Conservation (phyloP, 2,329 filamentous ascomycete species). For the Diaporthe ampelina region DNA sequence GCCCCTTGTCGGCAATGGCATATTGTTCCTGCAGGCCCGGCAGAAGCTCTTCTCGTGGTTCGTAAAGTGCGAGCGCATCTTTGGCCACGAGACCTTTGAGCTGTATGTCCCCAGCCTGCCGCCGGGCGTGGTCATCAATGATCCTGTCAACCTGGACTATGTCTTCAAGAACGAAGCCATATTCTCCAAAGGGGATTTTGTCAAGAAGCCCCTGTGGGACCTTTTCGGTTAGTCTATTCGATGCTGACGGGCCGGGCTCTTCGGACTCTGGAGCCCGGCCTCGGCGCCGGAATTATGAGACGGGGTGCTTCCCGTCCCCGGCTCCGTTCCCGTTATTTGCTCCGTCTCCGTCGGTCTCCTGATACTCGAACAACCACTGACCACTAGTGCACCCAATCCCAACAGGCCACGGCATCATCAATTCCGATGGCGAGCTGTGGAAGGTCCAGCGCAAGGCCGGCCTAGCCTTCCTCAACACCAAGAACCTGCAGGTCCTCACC, state of each 20-base stretch:
- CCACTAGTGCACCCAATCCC: neutral
- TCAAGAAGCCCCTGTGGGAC: conserved; percentile 72
- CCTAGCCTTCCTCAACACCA: conserved; percentile 68
- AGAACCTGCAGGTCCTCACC: conserved; percentile 70
- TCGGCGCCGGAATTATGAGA: neutral
- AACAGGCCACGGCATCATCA: conserved; percentile 74
- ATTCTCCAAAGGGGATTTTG: conserved; percentile 74
- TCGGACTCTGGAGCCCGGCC: neutral
- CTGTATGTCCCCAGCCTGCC: conserved; percentile 74
- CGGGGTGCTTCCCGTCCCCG: neutral
- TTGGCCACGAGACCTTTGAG: conserved; percentile 72
- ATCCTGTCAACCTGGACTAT: conserved; percentile 73
- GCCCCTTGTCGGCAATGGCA: conserved; percentile 72
- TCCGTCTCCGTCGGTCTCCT: neutral
- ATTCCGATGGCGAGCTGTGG: conserved; percentile 75
- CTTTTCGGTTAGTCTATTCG: conserved; percentile 63
- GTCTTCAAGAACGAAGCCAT: conserved; percentile 72
- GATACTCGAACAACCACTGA: neutral
- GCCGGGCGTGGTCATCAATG: conserved; percentile 73
- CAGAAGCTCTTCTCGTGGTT: conserved; percentile 76
- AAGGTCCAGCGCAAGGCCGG: conserved; percentile 74
- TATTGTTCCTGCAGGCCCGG: conserved; percentile 71
- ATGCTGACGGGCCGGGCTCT: neutral
- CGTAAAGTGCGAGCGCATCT: conserved; percentile 66
- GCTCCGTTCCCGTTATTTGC: neutral